Evolutionary conservation across 768 basidiomycete genomes (phyloP).

Genomic region (Russula lepida): DNA sequence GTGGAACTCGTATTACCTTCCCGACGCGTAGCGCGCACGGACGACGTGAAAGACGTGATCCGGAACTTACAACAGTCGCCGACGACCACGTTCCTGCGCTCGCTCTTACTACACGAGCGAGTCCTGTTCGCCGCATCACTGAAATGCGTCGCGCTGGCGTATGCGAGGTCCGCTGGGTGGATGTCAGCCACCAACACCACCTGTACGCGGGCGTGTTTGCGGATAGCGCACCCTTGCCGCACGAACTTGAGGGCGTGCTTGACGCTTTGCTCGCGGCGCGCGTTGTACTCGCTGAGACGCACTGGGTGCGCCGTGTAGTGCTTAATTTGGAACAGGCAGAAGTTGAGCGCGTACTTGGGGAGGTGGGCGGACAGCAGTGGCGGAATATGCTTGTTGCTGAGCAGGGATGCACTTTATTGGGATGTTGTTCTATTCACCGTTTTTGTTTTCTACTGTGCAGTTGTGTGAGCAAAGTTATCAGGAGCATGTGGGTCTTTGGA

Average conservation of each 20-base stretch:
- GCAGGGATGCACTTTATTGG: neutral
- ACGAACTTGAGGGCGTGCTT: slow-evolving; percentile 61
- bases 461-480: too few species aligned
- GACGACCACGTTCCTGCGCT: slow-evolving; percentile 71
- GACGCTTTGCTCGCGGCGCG: slow-evolving; percentile 71
- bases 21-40: slow-evolving; percentile 47
- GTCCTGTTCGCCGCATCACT: slow-evolving; percentile 79
- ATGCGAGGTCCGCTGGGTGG: slow-evolving; percentile 79
- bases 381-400: slow-evolving; percentile 38
- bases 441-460: too few species aligned
- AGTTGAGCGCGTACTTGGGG: slow-evolving; percentile 77
- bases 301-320: slow-evolving; percentile 61
- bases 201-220: slow-evolving; percentile 59
- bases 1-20: slow-evolving; percentile 65
- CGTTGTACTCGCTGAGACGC: slow-evolving; percentile 64
- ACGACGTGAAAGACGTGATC: slow-evolving; percentile 72
- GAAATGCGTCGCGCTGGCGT: slow-evolving; percentile 78
- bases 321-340: slow-evolving; percentile 81
- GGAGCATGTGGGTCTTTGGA: too few species aligned
- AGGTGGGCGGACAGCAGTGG: slow-evolving; percentile 66
- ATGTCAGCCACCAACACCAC: slow-evolving; percentile 72
- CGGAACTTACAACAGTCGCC: slow-evolving; percentile 87
- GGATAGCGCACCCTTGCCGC: slow-evolving; percentile 44
- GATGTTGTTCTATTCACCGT: too few species aligned
- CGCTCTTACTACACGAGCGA: slow-evolving; percentile 81